Base-by-base conservation (phyloP, 179 eudicot species). In the Silene coronaria region DNA sequence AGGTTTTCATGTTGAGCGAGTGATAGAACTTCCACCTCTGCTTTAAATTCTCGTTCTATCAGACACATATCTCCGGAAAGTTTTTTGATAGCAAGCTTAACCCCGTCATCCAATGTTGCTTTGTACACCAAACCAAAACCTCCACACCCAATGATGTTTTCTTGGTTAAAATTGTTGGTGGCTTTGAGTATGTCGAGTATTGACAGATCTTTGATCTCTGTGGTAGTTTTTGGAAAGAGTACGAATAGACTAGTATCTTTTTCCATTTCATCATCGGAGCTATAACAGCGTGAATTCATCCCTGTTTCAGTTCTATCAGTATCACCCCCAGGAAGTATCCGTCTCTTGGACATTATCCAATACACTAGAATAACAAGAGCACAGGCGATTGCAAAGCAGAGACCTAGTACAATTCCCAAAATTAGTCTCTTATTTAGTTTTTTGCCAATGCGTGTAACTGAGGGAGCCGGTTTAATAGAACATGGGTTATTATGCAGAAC, bases 61-160 rank as follows among this genome's bases (percentile, higher is more conserved):
- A 92, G 77, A 68, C 98, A 96, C 95, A 88, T 89, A 74, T 92
- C 98, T 67, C 98, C 97, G 12, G 95, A 88, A 17, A 94, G 96
- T 69, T 85, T 94, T 86, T 94, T 94, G 22, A 94, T 82, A 4
- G 98, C 98, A 61, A 92, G 84, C 77, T 82, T 86, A 9, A 88
- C 82, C 7, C 97, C 98, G 53, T 94, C 81, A 36, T 76, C 83
- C 62, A 92, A 72, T 67, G 89, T 88, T 61, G 98, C 98, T 85
- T 89, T 94, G 70, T 88, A 94, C 59, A 94, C 98, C 86, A 94
- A 75, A 58, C 98, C 97, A 51, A 92, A 94, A 24, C 98, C 98
- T 45, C 98, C 97, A 71, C 97, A 94, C 1, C 98, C 98, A 19
- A 94, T 81, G 62, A 94, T 94, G 68, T 94, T 92, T 79, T 90